phyloP scores from a whole-genome alignment of 2,329 filamentous ascomycete genomes.

The Alternaria brassicicola region DNA sequence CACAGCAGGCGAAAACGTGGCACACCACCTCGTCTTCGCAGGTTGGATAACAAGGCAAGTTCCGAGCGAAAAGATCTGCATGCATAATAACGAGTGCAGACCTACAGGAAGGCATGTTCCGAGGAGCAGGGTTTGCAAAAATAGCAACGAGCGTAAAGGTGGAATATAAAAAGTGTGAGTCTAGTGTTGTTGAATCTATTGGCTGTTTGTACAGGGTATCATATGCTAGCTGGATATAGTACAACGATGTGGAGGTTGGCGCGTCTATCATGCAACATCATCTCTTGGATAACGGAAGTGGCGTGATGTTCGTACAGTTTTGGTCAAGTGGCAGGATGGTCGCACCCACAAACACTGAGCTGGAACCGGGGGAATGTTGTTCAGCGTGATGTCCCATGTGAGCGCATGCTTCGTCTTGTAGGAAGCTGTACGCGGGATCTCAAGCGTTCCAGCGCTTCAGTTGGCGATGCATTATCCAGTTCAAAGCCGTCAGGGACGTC shows the following conservation, averaged over 20 bases:
- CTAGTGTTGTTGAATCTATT: not conserved
- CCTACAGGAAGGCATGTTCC: not conserved
- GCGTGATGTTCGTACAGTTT: not conserved
- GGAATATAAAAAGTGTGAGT: not conserved
- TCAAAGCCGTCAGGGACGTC: not conserved
- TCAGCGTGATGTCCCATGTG: not conserved
- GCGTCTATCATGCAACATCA: not conserved
- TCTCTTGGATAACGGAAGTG: not conserved
- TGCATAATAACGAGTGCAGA: not conserved
- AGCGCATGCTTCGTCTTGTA: constrained; percentile 3
- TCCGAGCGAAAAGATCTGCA: not conserved
- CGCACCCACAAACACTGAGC: not conserved
- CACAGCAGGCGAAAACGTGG: not conserved
- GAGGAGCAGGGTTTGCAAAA: not conserved
- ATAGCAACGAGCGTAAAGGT: not conserved
- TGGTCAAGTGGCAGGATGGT: not conserved
- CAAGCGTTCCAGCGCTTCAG: constrained; percentile 11
- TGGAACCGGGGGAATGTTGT: too few relatives aligned
- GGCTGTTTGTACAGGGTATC: constrained; percentile 2
- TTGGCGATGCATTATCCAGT: constrained; percentile 7
- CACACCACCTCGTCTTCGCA: not conserved
- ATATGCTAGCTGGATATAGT: not conserved
- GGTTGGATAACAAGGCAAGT: not conserved
- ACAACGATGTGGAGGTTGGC: not conserved
- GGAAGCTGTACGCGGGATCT: constrained; percentile 14